Percentiles rank a stretch among this genome's conserved stretches.
Evolutionary conservation across 495 filamentous ascomycete genomes (phyloP).

Genomic region (Penicillium manginii): DNA sequence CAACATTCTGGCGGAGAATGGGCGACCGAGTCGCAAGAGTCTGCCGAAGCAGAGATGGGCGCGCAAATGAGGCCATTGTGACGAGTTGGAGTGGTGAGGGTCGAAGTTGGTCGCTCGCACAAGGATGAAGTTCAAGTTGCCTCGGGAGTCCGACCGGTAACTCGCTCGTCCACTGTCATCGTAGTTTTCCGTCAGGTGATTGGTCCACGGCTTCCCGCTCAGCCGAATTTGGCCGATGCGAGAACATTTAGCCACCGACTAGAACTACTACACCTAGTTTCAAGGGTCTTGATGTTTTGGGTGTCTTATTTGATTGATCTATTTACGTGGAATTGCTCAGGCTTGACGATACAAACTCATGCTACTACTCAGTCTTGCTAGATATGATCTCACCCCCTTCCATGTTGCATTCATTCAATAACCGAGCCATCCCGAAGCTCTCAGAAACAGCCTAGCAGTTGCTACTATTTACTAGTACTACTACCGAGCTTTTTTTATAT

Average conservation of each 20-base stretch:
- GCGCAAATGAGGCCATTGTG: constrained; percentile 51
- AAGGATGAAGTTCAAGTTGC: constrained; percentile 49
- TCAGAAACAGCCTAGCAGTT: background rate
- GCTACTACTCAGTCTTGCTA: background rate
- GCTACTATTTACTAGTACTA: background rate
- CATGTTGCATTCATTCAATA: background rate
- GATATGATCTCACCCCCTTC: background rate
- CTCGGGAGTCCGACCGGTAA: constrained; percentile 51
- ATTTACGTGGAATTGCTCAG: too few species aligned
- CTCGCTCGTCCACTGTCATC: constrained; percentile 35
- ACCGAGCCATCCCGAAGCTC: constrained; percentile 11
- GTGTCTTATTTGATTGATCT: too few species aligned
- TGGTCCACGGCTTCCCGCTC: constrained; percentile 43
- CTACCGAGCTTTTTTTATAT: background rate
- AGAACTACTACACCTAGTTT: background rate
- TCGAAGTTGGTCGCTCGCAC: constrained; percentile 28
- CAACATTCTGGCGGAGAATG: constrained; percentile 43
- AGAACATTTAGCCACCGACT: constrained; percentile 8
- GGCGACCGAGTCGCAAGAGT: constrained; percentile 45
- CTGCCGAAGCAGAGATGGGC: constrained; percentile 45
- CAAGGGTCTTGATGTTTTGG: background rate
- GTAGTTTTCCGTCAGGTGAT: constrained; percentile 43
- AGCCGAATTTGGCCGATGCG: constrained; percentile 50
- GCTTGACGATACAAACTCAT: background rate
- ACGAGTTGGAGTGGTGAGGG: constrained; percentile 27